A percentile compares a stretch with the other conserved stretches of the same genome.
Evolutionary conservation across 1,284 basidiomycete species (phyloP).

Genomic region (Irpex lacteus): DNA sequence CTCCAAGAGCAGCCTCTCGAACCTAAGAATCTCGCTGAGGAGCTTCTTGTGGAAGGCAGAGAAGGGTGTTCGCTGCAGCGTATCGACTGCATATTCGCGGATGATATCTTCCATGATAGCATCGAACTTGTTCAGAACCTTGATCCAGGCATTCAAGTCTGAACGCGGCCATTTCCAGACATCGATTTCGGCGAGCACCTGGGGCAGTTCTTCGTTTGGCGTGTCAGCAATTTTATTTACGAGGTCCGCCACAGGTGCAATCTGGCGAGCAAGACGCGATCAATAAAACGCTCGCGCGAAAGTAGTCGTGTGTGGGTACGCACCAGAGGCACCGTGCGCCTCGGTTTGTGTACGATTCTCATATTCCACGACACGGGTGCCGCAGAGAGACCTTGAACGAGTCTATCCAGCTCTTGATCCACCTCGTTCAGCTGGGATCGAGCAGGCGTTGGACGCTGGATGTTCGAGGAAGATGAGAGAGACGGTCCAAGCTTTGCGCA

Average conservation of each 20-base stretch:
- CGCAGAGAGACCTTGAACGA: constrained; percentile 30
- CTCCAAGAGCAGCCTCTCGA: constrained; percentile 89
- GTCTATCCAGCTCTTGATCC: constrained; percentile 13
- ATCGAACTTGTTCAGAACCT: constrained; percentile 95
- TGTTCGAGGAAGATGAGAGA: background rate
- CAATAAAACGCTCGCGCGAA: constrained; percentile 10
- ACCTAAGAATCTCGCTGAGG: constrained; percentile 81
- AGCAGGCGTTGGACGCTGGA: background rate
- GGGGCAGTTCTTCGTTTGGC: constrained; percentile 62
- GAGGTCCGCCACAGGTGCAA: constrained; percentile 70
- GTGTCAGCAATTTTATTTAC: constrained; percentile 66
- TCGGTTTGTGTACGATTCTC: constrained; percentile 80
- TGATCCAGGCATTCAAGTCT: constrained; percentile 96
- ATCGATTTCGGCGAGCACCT: constrained; percentile 64
- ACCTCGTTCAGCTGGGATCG: background rate
- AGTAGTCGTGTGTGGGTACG: constrained; percentile 25
- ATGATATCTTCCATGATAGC: constrained; percentile 81
- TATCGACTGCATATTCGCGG: constrained; percentile 80
- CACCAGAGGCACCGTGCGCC: constrained; percentile 72
- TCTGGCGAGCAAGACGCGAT: constrained; percentile 6
- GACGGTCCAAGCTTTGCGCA: background rate
- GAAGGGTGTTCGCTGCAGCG: constrained; percentile 81
- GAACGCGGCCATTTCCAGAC: constrained; percentile 95
- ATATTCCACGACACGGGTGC: constrained; percentile 56
- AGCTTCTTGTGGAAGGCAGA: constrained; percentile 74